These are phyloP conservation scores for Thielaviopsis musarum DNA, from an alignment of 2,329 filamentous ascomycete genomes.

Conservation along the genomic window DNA sequence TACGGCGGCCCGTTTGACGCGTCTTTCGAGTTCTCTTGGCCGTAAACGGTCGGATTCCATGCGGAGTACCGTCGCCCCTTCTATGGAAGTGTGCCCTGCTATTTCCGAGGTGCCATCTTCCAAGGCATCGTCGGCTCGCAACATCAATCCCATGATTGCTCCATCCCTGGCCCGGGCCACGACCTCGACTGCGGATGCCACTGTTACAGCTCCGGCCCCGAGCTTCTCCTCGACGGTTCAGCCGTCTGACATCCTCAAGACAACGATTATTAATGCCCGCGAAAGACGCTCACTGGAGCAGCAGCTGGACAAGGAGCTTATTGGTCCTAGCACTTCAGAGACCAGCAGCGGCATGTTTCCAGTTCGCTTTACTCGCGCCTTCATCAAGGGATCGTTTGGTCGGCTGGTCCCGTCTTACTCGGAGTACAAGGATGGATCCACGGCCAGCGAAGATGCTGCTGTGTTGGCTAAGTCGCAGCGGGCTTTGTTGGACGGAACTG, in stretches of 20 bases:
- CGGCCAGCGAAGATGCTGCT: not conserved
- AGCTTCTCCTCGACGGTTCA: not conserved
- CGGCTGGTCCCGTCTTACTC: constrained; percentile 2
- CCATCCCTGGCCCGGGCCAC: not conserved
- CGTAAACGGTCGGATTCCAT: not conserved
- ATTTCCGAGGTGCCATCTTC: not conserved
- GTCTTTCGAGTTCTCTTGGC: not conserved
- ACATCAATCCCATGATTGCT: not conserved
- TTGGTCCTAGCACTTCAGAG: not conserved
- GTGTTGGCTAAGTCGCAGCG: not conserved
- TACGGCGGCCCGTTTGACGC: not conserved
- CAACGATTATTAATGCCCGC: not conserved
- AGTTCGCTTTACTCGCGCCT: constrained; percentile 4
- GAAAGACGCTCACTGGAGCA: not conserved
- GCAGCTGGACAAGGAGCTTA: constrained; percentile 3
- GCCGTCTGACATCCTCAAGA: not conserved
- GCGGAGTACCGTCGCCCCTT: not conserved
- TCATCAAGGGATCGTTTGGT: constrained; percentile 6
- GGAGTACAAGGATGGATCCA: not conserved
- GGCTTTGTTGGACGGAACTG: not conserved
- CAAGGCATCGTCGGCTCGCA: not conserved
- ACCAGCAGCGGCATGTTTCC: constrained; percentile 4
- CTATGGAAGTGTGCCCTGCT: not conserved
- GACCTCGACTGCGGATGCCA: not conserved
- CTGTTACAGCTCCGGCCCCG: not conserved